These are phyloP conservation scores for Fusarium succisae DNA, from an alignment of 2,329 filamentous ascomycete species.

Conservation along the genomic window DNA sequence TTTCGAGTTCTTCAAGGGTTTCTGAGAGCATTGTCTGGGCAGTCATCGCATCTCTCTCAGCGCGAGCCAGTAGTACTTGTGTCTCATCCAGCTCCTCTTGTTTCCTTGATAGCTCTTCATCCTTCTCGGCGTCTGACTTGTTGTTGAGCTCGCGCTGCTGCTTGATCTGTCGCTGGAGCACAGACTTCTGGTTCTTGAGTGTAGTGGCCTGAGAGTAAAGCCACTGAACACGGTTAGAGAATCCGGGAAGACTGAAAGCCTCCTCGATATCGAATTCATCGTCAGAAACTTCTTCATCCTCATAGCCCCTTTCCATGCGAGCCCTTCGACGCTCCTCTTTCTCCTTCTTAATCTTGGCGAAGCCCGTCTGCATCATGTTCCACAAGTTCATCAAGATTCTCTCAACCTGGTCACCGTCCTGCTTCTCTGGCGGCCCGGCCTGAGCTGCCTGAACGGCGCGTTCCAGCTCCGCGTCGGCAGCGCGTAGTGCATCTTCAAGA, in stretches of 20 bases:
- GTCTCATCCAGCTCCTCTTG: conserved; percentile 64
- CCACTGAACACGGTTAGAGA: conserved; percentile 81
- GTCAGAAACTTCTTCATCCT: conserved; percentile 69
- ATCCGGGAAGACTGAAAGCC: conserved; percentile 76
- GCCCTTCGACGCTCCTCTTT: conserved; percentile 63
- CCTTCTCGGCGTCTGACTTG: conserved; percentile 80
- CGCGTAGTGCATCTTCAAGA: conserved; percentile 68
- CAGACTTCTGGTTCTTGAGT: conserved; percentile 86
- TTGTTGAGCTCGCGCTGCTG: conserved; percentile 93
- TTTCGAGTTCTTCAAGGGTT: conserved; percentile 59
- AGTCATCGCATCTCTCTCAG: conserved; percentile 50
- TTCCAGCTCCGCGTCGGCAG: conserved; percentile 56
- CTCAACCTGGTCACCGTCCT: conserved; percentile 63
- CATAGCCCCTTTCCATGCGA: conserved; percentile 65
- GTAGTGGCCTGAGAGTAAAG: conserved; percentile 80
- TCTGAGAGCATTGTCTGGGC: conserved; percentile 61
- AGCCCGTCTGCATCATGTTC: conserved; percentile 62
- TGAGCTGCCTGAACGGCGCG: conserved; percentile 45
- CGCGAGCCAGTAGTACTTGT: conserved; percentile 48
- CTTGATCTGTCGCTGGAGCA: conserved; percentile 90
- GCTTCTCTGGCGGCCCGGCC: conserved; percentile 40
- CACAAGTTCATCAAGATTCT: conserved; percentile 63
- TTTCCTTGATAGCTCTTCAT: conserved; percentile 69
- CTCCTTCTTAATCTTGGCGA: conserved; percentile 63
- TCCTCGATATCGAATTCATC: conserved; percentile 67